Percentiles rank a stretch among this genome's conserved stretches.
Evolutionary conservation across 202 grass and related monocot species (phyloP).

Genomic region (Zizania palustris): DNA sequence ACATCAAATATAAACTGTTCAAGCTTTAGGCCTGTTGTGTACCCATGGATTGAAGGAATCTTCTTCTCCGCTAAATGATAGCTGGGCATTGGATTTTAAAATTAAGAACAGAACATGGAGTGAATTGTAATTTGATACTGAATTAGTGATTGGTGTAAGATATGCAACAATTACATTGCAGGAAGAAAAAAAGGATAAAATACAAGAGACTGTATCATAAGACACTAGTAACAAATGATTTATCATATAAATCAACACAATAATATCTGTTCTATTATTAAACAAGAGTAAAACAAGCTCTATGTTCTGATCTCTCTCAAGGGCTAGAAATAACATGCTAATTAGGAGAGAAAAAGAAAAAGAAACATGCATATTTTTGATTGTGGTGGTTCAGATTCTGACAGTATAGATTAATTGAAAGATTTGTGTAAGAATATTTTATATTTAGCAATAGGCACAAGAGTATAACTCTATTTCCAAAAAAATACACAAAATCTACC

Average conservation of each 20-base stretch:
- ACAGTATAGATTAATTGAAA: background rate
- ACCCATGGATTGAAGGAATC: conserved; percentile 86
- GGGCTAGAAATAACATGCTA: background rate
- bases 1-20: conserved; percentile 92
- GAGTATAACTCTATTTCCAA: background rate
- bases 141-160: conserved; percentile 21
- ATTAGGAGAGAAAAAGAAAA: background rate
- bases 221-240: background rate
- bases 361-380: background rate
- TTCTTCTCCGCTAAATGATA: conserved; percentile 88
- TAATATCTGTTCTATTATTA: background rate
- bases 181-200: conserved; percentile 15
- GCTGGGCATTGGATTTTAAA: conserved; percentile 40
- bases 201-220: background rate
- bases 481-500: background rate
- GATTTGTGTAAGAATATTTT: background rate
- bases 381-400: background rate
- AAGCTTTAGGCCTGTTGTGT: conserved; percentile 72
- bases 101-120: conserved; percentile 3
- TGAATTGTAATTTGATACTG: conserved; percentile 26
- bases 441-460: background rate
- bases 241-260: background rate
- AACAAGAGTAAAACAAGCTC: background rate
- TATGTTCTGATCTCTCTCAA: background rate
- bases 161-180: background rate